A percentile compares a stretch with the other conserved stretches of the same genome.
Evolutionary conservation across 2,329 filamentous ascomycete species (phyloP).

Genomic region (Calonectria pteridis): DNA sequence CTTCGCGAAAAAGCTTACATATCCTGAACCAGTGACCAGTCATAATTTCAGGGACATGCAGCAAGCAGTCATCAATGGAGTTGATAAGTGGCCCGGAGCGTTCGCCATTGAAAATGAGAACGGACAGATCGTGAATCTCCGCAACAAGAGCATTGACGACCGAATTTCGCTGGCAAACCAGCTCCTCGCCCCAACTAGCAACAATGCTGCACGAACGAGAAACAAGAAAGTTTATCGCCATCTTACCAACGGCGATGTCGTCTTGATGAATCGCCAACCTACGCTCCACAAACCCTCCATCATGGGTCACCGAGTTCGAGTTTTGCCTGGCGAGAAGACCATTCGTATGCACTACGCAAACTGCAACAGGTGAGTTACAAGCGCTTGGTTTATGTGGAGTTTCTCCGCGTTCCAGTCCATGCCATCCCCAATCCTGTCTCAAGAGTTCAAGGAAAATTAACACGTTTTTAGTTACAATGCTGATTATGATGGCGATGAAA

Average conservation of each 20-base stretch:
- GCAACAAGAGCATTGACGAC: constrained; percentile 89
- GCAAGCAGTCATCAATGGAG: constrained; percentile 94
- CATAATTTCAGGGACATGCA: constrained; percentile 98
- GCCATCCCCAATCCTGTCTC: neutral
- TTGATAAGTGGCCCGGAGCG: constrained; percentile 94
- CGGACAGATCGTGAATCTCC: constrained; percentile 88
- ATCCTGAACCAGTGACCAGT: constrained; percentile 95
- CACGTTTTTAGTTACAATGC: constrained; percentile 80
- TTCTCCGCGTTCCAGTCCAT: neutral
- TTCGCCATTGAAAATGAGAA: constrained; percentile 96
- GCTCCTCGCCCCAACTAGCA: constrained; percentile 85
- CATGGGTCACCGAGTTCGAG: constrained; percentile 95
- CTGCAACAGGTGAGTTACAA: constrained; percentile 75
- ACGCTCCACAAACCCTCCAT: constrained; percentile 99
- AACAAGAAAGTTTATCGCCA: constrained; percentile 98
- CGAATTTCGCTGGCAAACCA: constrained; percentile 92
- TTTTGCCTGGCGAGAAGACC: constrained; percentile 93
- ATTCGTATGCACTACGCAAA: constrained; percentile 99
- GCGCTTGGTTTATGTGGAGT: neutral
- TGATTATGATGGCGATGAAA: constrained; percentile 99
- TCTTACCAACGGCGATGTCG: constrained; percentile 95
- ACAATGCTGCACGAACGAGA: constrained; percentile 78
- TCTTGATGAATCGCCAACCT: constrained; percentile 98
- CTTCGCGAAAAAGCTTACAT: constrained; percentile 95
- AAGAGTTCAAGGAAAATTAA: neutral